Base-by-base conservation (phyloP, 805 yeast species). In the Kodamaea laetipori region DNA sequence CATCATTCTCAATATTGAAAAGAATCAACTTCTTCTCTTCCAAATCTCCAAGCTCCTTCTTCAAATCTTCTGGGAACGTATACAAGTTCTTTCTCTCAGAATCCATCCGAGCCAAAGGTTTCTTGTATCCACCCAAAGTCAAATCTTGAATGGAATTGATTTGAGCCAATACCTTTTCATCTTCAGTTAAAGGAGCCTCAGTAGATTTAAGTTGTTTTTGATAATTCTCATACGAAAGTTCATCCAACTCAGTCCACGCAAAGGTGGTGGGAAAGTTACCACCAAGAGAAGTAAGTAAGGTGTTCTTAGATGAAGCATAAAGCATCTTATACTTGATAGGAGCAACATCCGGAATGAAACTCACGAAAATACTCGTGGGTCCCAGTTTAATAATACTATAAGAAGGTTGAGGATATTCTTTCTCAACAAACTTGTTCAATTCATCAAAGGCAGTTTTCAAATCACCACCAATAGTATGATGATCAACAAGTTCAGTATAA, bases 251-350 rank as follows among this genome's bases (percentile, higher is more conserved):
- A 32, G 85, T 81, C 65, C 84, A 70, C 6, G 84, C 57, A 38
- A 74, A 67, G 2, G 57, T 46, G 30, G 68, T 57, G 61, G 82
- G 77, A 42, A 67, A 65, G 44, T 74, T 76, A 4, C 77, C 76
- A 6, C 97, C 97, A 30, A 92, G 71, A 49, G 84, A 83, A 52
- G 86, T 80, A 44, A 86, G 66, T 27, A 94, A 64, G 1, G 94
- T 80, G 60, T 80, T 84, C 48, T 88, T 88, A 8, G 95, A 82
- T 2, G 97, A 87, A 4, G 98, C 98, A 61, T 90, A 94, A 38
- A 94, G 72, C 97, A 94, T 94, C 62, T 92, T 94, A 44, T 77
- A 74, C 45, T 90, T 77, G 28, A 92, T 90, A 2, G 83, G 81
- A 6, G 97, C 86, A 39, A 64, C 63, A 60, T 92, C 97, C 0